Evolutionary conservation across 1,284 basidiomycete genomes (phyloP), one percentile per base, ranked within the genome.

Genomic region (Fomes fomentarius): DNA sequence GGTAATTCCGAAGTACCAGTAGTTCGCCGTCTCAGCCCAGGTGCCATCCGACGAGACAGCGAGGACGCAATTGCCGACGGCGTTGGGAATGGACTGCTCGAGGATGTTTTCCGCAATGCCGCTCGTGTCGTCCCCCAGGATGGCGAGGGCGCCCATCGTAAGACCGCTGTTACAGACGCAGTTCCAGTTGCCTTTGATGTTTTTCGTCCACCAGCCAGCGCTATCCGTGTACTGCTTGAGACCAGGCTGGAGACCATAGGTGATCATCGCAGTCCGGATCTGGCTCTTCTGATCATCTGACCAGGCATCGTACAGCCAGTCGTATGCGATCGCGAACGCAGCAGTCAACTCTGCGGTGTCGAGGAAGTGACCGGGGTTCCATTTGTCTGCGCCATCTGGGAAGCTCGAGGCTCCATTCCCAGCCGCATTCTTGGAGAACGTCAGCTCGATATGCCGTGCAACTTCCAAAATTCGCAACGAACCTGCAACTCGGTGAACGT

Each of bases 21-120:
- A 97, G 75, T 98, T 94, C 54, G 94, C 81, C 0, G 95, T 98
- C 75, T 99, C 96, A 15, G 87, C 77, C 96, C 97, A 99, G 15
- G 94, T 91, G 21, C 96, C 96, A 67, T 98, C 96, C 30, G 76
- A 69, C 5, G 79, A 81, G 30, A 80, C 73, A 6, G 78, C 85
- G 22, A 73, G 60, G 0, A 86, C 91, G 71, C 97, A 99, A 72
- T 95, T 95, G 54, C 76, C 63, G 55, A 84, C 76, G 31, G 95
- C 93, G 68, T 93, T 94, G 56, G 82, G 72, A 44, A 96, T 71
- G 11, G 91, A 89, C 53, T 80, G 71, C 28, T 72, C 72, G 46
- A 98, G 82, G 35, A 98, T 76, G 56, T 83, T 74, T 58, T 79
- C 66, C 0, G 96, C 91, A 35, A 77, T 77, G 42, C 88, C 87